Base-by-base conservation (phyloP, 495 filamentous ascomycete species). In the Penicillium manginii region DNA sequence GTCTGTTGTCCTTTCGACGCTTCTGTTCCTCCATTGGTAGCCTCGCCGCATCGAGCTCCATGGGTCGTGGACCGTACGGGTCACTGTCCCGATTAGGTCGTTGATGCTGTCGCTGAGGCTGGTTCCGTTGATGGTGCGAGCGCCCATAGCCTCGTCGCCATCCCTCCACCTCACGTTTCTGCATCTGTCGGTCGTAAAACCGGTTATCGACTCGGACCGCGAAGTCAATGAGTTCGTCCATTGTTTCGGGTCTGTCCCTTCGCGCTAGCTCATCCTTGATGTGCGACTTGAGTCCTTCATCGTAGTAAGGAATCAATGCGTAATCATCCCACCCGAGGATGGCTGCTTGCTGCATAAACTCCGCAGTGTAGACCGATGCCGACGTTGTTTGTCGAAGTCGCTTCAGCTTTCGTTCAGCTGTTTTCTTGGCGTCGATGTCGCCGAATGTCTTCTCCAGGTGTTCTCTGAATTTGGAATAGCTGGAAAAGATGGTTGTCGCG, bases 11-110 rank as follows among this genome's bases (percentile, higher is more conserved):
- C 2, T 31, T 31, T 5, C 47, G 23, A 14, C 5, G 47, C 14
- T 50, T 50, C 23, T 50, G 21, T 50, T 50, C 47, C 32, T 50
- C 21, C 1, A n/a, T 9, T 2, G 23, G 47, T 6, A 50, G 47
- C 32, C 47, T 50, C n/a, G 21, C 47, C n/a, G 21, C 21, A 8
- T 50, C 47, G 19, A 50, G 47, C 47, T 50, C 47, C 2, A 50
- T 50, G 2, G 21, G 47, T 50, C 23, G 21, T 50, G 47, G 47
- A 29, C 47, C 11, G 9, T 50, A 50, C 9, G 21, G 47, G 8
- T 15, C 23, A 9, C 47, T 50, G 21, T 47, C 14, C 11, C 7
- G 33, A 4, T 37, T 37, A 15, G 10, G 10, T 15, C 4, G 33
- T 4, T 37, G 33, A 0, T 37, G 10, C 8, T 37, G 33, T 15